Conservation (phyloP, 176 grass and related monocot species). For the Eragrostis curvula region DNA sequence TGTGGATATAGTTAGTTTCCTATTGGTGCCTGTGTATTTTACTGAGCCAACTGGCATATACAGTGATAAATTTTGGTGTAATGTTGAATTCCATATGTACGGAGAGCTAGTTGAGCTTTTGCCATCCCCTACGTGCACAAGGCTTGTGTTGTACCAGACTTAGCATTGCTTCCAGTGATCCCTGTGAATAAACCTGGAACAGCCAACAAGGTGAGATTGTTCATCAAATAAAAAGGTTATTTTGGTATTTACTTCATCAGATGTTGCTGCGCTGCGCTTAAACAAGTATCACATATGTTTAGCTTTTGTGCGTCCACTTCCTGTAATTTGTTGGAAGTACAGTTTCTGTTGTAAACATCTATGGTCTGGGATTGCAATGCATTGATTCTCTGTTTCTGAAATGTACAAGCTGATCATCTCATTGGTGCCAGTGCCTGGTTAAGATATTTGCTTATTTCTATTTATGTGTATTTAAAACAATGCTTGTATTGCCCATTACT, state of each 20-base stretch:
- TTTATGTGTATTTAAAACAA: neutral
- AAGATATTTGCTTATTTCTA: constrained; percentile 8
- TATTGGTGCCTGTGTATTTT: constrained; percentile 29
- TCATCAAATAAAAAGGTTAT: constrained; percentile 32
- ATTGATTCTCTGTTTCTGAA: neutral
- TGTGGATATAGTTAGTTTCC: constrained; percentile 46
- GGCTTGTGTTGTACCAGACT: constrained; percentile 30
- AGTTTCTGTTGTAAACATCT: neutral
- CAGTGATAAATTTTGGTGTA: constrained; percentile 30
- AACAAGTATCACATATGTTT: neutral
- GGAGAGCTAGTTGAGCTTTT: constrained; percentile 14
- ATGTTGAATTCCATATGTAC: constrained; percentile 18
- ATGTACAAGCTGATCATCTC: neutral
- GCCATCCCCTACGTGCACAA: neutral
- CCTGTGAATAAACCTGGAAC: constrained; percentile 50
- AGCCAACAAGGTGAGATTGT: constrained; percentile 21
- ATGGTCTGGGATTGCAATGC: neutral
- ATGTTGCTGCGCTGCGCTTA: neutral
- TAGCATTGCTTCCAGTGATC: constrained; percentile 14
- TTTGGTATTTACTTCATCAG: neutral
- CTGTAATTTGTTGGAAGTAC: neutral
- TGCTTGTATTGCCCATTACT: neutral
- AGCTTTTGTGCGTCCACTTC: neutral
- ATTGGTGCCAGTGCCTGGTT: neutral
- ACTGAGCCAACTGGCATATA: neutral